A percentile compares a stretch with the other conserved stretches of the same genome.
These are phyloP conservation scores for Aspergillus sp. DNA, from an alignment of 2,329 filamentous ascomycete species.

Conservation along the genomic window DNA sequence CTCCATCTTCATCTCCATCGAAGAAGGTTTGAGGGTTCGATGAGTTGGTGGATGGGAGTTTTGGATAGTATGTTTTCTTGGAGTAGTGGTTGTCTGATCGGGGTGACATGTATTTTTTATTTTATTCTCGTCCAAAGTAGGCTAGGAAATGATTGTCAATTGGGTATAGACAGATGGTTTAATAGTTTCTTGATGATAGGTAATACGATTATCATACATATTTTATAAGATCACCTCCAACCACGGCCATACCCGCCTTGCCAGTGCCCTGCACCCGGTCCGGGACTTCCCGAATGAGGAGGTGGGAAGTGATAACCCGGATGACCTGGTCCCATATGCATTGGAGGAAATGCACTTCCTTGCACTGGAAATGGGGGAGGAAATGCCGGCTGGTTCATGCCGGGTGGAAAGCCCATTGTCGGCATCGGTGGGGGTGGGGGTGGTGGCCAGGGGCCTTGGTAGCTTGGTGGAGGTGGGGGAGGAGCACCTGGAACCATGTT, in stretches of 20 bases:
- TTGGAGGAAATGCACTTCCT: constrained; percentile 15
- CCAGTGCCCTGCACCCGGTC: constrained; percentile 13
- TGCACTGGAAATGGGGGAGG: constrained; percentile 21
- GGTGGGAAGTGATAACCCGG: constrained; percentile 23
- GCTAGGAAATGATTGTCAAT: too few species aligned
- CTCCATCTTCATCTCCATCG: too few species aligned
- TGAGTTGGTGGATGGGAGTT: too few species aligned
- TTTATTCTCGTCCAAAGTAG: too few species aligned
- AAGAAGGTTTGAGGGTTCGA: too few species aligned
- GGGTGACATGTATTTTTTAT: too few species aligned
- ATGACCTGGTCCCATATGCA: constrained; percentile 10
- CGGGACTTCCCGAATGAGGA: constrained; percentile 21
- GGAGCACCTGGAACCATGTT: constrained; percentile 14
- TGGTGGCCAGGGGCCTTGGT: constrained; percentile 31
- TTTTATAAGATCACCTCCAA: neutral
- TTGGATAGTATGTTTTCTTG: too few species aligned
- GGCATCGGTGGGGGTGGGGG: constrained; percentile 28
- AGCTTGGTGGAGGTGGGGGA: constrained; percentile 29
- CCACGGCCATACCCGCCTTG: neutral
- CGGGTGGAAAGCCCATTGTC: constrained; percentile 14
- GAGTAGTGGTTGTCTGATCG: too few species aligned
- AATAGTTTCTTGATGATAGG: too few species aligned
- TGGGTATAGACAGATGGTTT: too few species aligned
- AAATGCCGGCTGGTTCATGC: constrained; percentile 15
- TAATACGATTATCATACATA: too few species aligned